Percentiles rank a stretch among this genome's conserved stretches.
Conservation (phyloP, 768 basidiomycete genomes). For the Termitomyces eurrhizus region DNA sequence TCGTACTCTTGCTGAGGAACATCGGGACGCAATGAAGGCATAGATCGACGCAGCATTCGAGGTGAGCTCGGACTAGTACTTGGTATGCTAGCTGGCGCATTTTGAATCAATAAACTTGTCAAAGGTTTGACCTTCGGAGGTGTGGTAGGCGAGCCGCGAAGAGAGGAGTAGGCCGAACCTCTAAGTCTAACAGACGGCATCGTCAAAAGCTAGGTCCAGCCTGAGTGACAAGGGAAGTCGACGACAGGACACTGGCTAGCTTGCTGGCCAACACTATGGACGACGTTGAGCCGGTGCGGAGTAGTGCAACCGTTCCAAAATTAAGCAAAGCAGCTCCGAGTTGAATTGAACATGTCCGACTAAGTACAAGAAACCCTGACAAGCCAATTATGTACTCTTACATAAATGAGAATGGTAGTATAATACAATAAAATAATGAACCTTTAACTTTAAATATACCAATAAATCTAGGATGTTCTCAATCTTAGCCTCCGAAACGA, state of each 20-base stretch:
- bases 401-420: neutral
- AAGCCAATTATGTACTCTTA: neutral
- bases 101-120: conserved; percentile 14
- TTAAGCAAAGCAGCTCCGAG: neutral
- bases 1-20: conserved; percentile 1
- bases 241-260: neutral
- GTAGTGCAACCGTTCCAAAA: neutral
- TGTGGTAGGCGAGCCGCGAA: conserved; percentile 15
- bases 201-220: neutral
- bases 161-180: conserved; percentile 27
- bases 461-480: conserved; percentile 1
- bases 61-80: conserved; percentile 1
- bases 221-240: neutral
- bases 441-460: conserved; percentile 2
- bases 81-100: conserved; percentile 8
- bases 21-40: conserved; percentile 15
- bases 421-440: neutral
- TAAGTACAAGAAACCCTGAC: neutral
- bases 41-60: conserved; percentile 16
- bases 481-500: neutral
- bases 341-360: neutral
- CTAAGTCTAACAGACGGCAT: conserved; percentile 52
- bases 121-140: conserved; percentile 7
- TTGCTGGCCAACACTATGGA: neutral
- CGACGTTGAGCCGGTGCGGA: neutral